phyloP scores from a whole-genome alignment of 2,329 filamentous ascomycete genomes.

The Exophiala calicioides region DNA sequence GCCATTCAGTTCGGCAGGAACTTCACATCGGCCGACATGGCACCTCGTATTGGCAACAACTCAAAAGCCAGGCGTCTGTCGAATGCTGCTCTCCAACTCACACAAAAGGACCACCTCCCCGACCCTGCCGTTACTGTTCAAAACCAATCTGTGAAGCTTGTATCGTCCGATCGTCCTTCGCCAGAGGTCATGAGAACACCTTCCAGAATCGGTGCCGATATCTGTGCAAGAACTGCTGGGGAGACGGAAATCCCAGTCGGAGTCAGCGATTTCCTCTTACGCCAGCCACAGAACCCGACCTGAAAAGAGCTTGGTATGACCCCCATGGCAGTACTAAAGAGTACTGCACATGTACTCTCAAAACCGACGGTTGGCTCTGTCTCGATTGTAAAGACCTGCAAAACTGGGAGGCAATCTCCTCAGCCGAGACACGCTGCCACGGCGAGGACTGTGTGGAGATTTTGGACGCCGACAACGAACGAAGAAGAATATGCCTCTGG shows the following conservation, averaged over 20 bases:
- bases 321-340: slow-evolving; percentile 25
- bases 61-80: slow-evolving; percentile 32
- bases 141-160: slow-evolving; percentile 36
- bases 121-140: slow-evolving; percentile 35
- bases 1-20: slow-evolving; percentile 17
- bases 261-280: slow-evolving; percentile 29
- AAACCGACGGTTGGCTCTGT: slow-evolving; percentile 34
- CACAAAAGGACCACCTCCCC: slow-evolving; percentile 28
- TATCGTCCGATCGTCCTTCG: slow-evolving; percentile 35
- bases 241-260: slow-evolving; percentile 30
- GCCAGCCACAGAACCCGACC: slow-evolving; percentile 2
- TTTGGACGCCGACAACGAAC: slow-evolving; percentile 31
- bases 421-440: slow-evolving; percentile 26
- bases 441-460: slow-evolving; percentile 32
- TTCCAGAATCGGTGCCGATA: slow-evolving; percentile 36
- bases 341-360: slow-evolving; percentile 33
- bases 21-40: slow-evolving; percentile 34
- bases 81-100: slow-evolving; percentile 33
- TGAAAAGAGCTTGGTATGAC: slow-evolving; percentile 17
- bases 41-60: slow-evolving; percentile 34
- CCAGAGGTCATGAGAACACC: slow-evolving; percentile 31
- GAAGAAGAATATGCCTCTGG: slow-evolving; percentile 37
- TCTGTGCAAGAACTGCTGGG: slow-evolving; percentile 36
- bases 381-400: slow-evolving; percentile 34
- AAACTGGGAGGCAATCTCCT: slow-evolving; percentile 28